phyloP scores from a whole-genome alignment of 257 asterid species.

The Thymus mandschuricus region DNA sequence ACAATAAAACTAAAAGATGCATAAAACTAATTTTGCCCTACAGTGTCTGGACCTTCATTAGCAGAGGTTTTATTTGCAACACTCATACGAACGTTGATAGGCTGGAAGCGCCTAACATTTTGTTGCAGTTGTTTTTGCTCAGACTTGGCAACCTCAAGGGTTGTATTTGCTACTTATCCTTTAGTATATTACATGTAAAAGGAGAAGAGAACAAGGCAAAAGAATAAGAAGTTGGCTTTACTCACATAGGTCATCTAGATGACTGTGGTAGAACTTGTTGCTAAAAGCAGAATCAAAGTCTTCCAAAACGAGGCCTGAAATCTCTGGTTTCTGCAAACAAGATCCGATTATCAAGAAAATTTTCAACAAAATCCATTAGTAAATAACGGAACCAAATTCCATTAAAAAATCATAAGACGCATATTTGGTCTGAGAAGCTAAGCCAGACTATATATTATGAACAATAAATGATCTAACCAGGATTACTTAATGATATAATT shows the following conservation, averaged over 20 bases:
- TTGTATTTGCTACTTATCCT: too few species aligned
- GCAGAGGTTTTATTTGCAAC: too few species aligned
- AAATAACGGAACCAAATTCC: conserved; percentile 9
- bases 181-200: not conserved
- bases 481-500: not conserved
- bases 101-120: too few species aligned
- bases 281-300: conserved; percentile 87
- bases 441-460: not conserved
- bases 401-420: not conserved
- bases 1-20: too few species aligned
- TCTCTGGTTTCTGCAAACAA: conserved; percentile 68
- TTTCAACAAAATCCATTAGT: conserved; percentile 22
- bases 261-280: conserved; percentile 93
- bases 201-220: conserved; percentile 26
- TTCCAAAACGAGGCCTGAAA: conserved; percentile 87
- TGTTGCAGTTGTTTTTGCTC: too few species aligned
- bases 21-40: too few species aligned
- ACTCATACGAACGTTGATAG: too few species aligned
- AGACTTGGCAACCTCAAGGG: too few species aligned
- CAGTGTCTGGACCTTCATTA: too few species aligned
- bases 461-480: not conserved
- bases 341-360: conserved; percentile 23
- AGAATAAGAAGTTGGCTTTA: conserved; percentile 36
- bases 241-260: conserved; percentile 89
- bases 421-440: conserved; percentile 9